phyloP scores from a whole-genome alignment of 2,329 filamentous ascomycete genomes.

The Talaromyces albobiverticillius region DNA sequence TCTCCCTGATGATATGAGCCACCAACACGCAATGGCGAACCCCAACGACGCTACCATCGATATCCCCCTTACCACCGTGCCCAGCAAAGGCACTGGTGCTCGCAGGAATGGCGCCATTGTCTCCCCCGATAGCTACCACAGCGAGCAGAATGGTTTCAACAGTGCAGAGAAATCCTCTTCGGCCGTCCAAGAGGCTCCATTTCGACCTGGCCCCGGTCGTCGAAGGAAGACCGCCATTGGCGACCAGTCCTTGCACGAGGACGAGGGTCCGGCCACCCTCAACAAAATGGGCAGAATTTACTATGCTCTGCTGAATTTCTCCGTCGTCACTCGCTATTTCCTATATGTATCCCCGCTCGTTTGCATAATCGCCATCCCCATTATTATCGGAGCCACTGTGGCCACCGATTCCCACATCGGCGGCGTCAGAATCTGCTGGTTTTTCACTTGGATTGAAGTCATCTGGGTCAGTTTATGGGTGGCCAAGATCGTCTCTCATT shows the following conservation, averaged over 20 bases:
- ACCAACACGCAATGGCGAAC: conserved; percentile 41
- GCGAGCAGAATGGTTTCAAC: conserved; percentile 30
- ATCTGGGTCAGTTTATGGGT: conserved; percentile 64
- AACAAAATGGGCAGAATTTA: conserved; percentile 61
- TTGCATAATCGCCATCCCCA: conserved; percentile 58
- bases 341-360: conserved; percentile 61
- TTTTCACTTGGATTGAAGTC: conserved; percentile 65
- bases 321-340: conserved; percentile 61
- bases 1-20: conserved; percentile 28
- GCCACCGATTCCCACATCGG: conserved; percentile 50
- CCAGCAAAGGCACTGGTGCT: conserved; percentile 46
- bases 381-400: conserved; percentile 58
- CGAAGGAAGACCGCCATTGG: conserved; percentile 33
- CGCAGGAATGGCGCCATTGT: conserved; percentile 36
- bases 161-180: conserved; percentile 27
- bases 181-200: conserved; percentile 14
- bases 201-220: conserved; percentile 26
- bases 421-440: conserved; percentile 56
- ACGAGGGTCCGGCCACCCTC: conserved; percentile 56
- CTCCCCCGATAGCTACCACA: conserved; percentile 18
- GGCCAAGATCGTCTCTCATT: conserved; percentile 59
- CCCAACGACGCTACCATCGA: conserved; percentile 57
- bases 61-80: conserved; percentile 59
- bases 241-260: conserved; percentile 31
- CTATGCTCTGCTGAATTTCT: conserved; percentile 60